Evolutionary conservation across 768 basidiomycete genomes (phyloP), one percentile per base, ranked within the genome.

Genomic region (Amanita rimosa): DNA sequence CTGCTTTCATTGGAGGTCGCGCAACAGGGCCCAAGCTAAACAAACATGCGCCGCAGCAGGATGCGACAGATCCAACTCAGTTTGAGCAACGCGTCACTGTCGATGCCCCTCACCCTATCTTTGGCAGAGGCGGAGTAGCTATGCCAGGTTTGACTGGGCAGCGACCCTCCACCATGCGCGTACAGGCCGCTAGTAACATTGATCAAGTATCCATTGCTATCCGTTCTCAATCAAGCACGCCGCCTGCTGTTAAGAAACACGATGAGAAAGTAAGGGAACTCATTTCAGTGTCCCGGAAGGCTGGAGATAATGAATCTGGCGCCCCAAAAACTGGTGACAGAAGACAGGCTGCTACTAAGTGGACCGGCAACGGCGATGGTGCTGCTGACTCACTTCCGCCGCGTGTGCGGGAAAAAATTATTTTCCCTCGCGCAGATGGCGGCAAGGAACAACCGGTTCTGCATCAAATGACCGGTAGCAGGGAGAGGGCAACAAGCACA

Each of bases 1-100:
- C 88, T 0, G 75, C 82, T 2, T 87, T 90, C 60, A 90, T 90
- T 55, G 88, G 88, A 33, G 86, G 88, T 6, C 76, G 71, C 22
- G 86, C 81, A 11, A 74, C 78, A 37, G 88, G 85, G 19, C 86
- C 86, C 3, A 72, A 82, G 33, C 71, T 91, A 37, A 88, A 75
- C 53, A 76, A 71, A 50, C 85, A 80, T 56, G 78, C 80, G 14
- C 80, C 86, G 3, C 88, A 90, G 59, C 70, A 70, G 55, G 78
- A 90, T 64, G 72, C 72, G 8, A 68, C 77, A 57, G 76, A 81
- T 56, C 79, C 78, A 1, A 77, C 75, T 0, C 77, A 78, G 54
- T 85, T 84, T 54, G 78, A 81, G 48, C 81, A 83, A 57, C 77
- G 76, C 10, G 68, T 63, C 11, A 66, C 64, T n/a, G 61, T 65